Evolutionary conservation across 176 grass and related monocot genomes (phyloP), one percentile per base, ranked within the genome.

Genomic region (Alopecurus myosuroides): DNA sequence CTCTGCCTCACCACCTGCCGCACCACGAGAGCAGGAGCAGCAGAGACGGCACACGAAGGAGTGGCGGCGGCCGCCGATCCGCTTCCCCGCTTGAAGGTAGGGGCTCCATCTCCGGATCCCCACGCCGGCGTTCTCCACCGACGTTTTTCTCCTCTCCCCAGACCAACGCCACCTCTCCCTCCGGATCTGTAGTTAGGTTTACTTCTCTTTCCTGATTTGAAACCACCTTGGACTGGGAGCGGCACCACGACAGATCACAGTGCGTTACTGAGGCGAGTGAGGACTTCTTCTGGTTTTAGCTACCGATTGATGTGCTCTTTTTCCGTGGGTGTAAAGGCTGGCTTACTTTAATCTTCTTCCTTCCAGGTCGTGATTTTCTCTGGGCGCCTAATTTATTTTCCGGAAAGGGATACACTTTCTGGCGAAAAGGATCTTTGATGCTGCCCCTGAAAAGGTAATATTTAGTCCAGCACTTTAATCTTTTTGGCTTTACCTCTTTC

Each of bases 401-500:
- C 70, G 18, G 29, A 7, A 11, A 51, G 45, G 63, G 3, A 33
- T 36, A 44, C 26, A 1, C 56, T 87, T 87, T 81, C 77, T 41
- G 56, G 22, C 44, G 28, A 61, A 89, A 65, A 74, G 68, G 76
- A 66, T 71, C 7, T 41, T 67, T 28, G 55, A 66, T 79, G 58
- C 81, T 29, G 76, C 79, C 5, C 36, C 49, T 22, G 0, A 8
- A 82, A 87, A 70, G 71, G 72, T 46, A 29, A 56, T 56, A 5
- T 46, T 9, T 20, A 35, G 19, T 46, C 44, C 23, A 76, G 26
- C 46, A 2, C 78, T 83, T 78, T 71, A 35, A 25, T 31, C 76
- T 57, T 74, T 20, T 76, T 49, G 67, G 62, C 78, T 84, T 74
- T 84, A n/a, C 36, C 4, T 11, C 36, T 13, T 82, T 87, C 49